Evolutionary conservation across 2,329 filamentous ascomycete genomes (phyloP).

Genomic region (Triangularia verruculosa): DNA sequence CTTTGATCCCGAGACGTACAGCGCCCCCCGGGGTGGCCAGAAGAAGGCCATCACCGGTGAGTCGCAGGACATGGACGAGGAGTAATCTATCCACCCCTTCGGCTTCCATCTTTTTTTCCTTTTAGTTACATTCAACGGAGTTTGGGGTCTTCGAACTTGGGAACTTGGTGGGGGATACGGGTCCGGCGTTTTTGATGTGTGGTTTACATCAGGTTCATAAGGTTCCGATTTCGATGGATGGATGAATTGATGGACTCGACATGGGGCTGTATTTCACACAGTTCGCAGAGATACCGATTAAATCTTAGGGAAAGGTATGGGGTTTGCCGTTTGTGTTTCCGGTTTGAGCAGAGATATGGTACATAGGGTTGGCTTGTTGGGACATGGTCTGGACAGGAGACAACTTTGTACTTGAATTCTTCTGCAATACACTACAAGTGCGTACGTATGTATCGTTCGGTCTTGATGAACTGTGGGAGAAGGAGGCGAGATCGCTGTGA

Average conservation of each 20-base stretch:
- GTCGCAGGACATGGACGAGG: neutral
- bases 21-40: constrained; percentile 16
- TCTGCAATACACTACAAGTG: too few species aligned
- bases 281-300: neutral
- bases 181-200: neutral
- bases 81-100: neutral
- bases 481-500: too few species aligned
- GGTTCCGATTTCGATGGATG: neutral
- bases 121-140: too few species aligned
- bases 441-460: too few species aligned
- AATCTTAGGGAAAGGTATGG: too few species aligned
- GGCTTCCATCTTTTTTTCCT: neutral
- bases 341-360: neutral
- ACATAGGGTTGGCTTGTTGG: neutral
- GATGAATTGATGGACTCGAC: too few species aligned
- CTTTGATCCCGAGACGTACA: constrained; percentile 47
- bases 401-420: neutral
- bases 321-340: neutral
- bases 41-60: neutral
- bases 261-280: neutral
- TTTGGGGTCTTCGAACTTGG: neutral
- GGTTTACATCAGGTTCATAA: neutral
- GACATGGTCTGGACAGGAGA: too few species aligned
- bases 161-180: neutral
- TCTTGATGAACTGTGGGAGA: too few species aligned